Evolutionary conservation across 148 eudicot genomes (phyloP).

Genomic region (Silene conica): DNA sequence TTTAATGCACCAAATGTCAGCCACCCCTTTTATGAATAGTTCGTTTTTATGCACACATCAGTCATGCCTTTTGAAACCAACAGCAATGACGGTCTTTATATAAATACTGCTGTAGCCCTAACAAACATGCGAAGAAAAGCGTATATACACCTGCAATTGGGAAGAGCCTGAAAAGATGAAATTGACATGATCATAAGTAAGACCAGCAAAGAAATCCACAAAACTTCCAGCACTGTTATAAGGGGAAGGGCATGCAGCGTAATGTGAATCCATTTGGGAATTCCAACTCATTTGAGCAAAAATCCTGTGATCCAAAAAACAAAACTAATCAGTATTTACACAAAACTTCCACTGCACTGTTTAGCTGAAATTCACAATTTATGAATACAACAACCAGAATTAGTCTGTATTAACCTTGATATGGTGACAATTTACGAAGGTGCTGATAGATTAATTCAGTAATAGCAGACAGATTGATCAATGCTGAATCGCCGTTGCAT

Average conservation of each 20-base stretch:
- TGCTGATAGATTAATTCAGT: conserved; percentile 16
- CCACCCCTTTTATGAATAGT: not conserved
- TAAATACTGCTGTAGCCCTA: not conserved
- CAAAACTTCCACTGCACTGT: not conserved
- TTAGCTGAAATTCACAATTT: not conserved
- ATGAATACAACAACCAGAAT: conserved; percentile 6
- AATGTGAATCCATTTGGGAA: conserved; percentile 49
- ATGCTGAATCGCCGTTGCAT: conserved; percentile 15
- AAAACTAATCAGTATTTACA: not conserved
- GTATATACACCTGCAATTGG: conserved; percentile 52
- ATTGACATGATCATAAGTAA: conserved; percentile 91
- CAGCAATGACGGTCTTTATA: not conserved
- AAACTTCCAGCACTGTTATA: conserved; percentile 75
- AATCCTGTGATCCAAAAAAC: conserved; percentile 20
- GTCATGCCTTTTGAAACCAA: not conserved
- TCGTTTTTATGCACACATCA: not conserved
- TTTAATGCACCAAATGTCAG: not conserved
- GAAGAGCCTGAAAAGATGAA: conserved; percentile 78
- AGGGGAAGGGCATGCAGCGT: conserved; percentile 43
- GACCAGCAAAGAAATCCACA: conserved; percentile 87
- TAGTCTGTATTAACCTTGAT: conserved; percentile 20
- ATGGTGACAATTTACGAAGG: conserved; percentile 19
- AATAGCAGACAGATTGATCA: conserved; percentile 10
- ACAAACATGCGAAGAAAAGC: not conserved
- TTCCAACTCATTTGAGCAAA: conserved; percentile 60